Base-by-base conservation (phyloP, 148 eudicot genomes). In the Nyssa sinensis region DNA sequence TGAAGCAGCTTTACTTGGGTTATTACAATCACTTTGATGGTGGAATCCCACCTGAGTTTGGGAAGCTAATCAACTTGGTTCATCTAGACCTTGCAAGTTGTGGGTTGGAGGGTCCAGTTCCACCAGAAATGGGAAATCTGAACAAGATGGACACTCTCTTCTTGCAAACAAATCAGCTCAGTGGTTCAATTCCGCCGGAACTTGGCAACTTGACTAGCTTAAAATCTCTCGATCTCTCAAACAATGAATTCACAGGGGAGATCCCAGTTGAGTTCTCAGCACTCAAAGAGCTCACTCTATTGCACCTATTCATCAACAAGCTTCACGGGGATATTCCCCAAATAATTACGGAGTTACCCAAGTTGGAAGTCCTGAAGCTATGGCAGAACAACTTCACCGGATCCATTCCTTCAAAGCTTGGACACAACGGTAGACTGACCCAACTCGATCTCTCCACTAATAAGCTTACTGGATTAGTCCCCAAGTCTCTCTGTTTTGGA, bases 361-460 rank as follows among this genome's bases (percentile, higher is more conserved):
- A 84, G 21, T 74, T 87, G 74, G 79, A 80, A 71, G 73, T 74
- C 30, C 49, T 89, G 66, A 84, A 87, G 19, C 84, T 85, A 21
- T 87, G 88, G 87, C 51, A 73, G 60, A 89, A 87, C 77, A 87
- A 87, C 49, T 85, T 89, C 82, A 81, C 86, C 2, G 85, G 88
- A 0, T 75, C 79, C 14, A 85, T 89, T 41, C 93, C 93, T 28
- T 44, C 76, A 2, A 69, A 70, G 68, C 84, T 89, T n/a, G 93
- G 93, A 55, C 41, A 61, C 44, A 89, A 81, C n/a, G 83, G 86
- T 57, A 79, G 74, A 21, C 72, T 87, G 4, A 34, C 37, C 0
- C 77, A 75, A 19, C 76, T 89, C 23, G 90, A 89, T 80, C 84
- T 89, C 63, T 83, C 90, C 0, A 81, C 81, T 17, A 89, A 87